phyloP scores from a whole-genome alignment of 768 basidiomycete species.

The Podaxis sp. region DNA sequence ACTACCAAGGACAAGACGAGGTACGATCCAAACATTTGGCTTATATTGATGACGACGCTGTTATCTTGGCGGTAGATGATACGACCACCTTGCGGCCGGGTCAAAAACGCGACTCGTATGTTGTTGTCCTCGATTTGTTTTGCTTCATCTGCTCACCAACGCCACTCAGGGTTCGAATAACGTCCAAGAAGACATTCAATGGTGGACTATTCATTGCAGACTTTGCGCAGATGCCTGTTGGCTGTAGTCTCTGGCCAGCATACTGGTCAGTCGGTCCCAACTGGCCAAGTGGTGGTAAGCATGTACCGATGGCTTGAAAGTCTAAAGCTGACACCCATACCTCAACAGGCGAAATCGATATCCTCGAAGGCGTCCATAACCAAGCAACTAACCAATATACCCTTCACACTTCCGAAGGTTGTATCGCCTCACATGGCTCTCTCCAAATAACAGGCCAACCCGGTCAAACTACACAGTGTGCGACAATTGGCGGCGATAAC shows the following conservation, averaged over 20 bases:
- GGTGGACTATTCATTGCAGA: conserved; percentile 78
- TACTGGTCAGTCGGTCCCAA: conserved; percentile 51
- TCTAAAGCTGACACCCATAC: background rate
- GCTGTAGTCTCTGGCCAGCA: conserved; percentile 65
- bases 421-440: conserved; percentile 32
- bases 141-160: conserved; percentile 3
- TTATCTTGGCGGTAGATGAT: conserved; percentile 64
- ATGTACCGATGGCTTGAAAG: background rate
- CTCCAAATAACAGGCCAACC: conserved; percentile 26
- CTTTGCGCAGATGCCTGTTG: conserved; percentile 67
- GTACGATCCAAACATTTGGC: conserved; percentile 57
- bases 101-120: conserved; percentile 56
- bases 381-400: conserved; percentile 61
- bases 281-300: conserved; percentile 49
- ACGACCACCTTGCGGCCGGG: conserved; percentile 46
- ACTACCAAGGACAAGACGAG: conserved; percentile 48
- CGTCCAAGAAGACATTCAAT: conserved; percentile 57
- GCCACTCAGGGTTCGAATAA: conserved; percentile 61
- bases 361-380: conserved; percentile 71
- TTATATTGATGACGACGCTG: conserved; percentile 55
- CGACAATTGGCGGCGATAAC: conserved; percentile 38
- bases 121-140: conserved; percentile 13
- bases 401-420: conserved; percentile 55
- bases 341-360: conserved; percentile 60
- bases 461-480: conserved; percentile 34